Conservation (phyloP, 192 early-diverging fungal genomes). For the Umbelopsis sp. region DNA sequence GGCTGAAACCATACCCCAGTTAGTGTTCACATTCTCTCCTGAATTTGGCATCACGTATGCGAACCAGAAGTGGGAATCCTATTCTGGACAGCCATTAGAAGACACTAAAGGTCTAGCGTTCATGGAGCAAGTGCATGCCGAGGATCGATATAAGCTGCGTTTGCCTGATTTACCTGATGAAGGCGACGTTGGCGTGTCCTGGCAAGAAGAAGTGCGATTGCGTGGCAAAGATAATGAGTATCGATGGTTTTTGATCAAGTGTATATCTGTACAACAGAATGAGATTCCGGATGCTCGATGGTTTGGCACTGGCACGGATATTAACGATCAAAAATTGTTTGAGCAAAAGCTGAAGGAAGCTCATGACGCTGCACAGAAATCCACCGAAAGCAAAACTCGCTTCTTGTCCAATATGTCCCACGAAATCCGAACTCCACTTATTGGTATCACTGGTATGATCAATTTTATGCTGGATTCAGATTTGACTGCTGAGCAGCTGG, state of each 20-base stretch:
- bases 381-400: constrained; percentile 63
- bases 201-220: constrained; percentile 52
- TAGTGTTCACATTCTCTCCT: constrained; percentile 58
- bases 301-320: constrained; percentile 64
- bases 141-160: constrained; percentile 49
- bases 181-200: constrained; percentile 41
- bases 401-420: constrained; percentile 67
- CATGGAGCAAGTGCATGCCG: constrained; percentile 57
- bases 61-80: constrained; percentile 58
- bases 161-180: constrained; percentile 45
- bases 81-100: constrained; percentile 54
- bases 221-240: constrained; percentile 46
- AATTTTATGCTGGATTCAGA: constrained; percentile 75
- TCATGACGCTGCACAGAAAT: constrained; percentile 60
- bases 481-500: constrained; percentile 76
- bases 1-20: constrained; percentile 63
- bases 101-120: constrained; percentile 54
- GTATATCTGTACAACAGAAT: constrained; percentile 53
- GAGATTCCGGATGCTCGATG: constrained; percentile 51
- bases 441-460: constrained; percentile 78
- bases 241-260: constrained; percentile 60
- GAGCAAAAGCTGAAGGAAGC: constrained; percentile 62
- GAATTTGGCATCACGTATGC: constrained; percentile 54
- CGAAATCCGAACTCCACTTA: constrained; percentile 82
- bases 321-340: constrained; percentile 60